Evolutionary conservation across 2,329 filamentous ascomycete genomes (phyloP).

Genomic region (Cercospora canescens): DNA sequence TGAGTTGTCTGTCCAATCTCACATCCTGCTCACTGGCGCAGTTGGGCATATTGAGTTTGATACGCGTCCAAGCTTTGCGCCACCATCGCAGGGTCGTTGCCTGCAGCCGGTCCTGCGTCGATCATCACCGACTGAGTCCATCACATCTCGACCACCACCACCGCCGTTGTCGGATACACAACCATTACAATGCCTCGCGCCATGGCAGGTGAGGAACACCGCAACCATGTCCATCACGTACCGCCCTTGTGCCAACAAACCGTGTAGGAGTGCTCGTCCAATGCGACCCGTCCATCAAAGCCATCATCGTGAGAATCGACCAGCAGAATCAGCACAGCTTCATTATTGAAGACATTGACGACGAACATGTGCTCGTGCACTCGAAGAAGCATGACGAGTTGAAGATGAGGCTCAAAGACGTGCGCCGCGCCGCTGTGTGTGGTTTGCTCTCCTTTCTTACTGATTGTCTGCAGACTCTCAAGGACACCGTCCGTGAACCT

Average conservation of each 20-base stretch:
- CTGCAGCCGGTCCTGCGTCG: background rate
- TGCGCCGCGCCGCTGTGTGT: constrained; percentile 36
- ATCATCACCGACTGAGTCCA: background rate
- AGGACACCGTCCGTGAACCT: constrained; percentile 39
- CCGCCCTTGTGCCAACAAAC: background rate
- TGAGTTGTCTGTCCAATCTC: background rate
- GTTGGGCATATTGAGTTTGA: background rate
- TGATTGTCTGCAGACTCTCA: constrained; percentile 31
- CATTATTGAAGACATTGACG: constrained; percentile 79
- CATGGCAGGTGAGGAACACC: constrained; percentile 21
- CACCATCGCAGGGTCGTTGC: background rate
- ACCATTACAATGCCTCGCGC: constrained; percentile 27
- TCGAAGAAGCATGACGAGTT: constrained; percentile 68
- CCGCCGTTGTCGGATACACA: background rate
- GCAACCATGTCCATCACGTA: background rate
- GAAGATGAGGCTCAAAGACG: constrained; percentile 69
- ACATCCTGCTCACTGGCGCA: background rate
- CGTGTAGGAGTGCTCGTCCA: constrained; percentile 68
- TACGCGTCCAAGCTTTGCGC: background rate
- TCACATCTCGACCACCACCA: background rate
- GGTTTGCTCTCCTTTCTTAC: background rate
- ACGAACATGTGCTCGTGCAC: constrained; percentile 73
- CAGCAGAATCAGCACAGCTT: constrained; percentile 65
- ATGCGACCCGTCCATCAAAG: constrained; percentile 84
- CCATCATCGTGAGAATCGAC: constrained; percentile 78